A percentile compares a stretch with the other conserved stretches of the same genome.
Conservation (phyloP, 2,329 filamentous ascomycete genomes). For the Cadophora luteo-olivacea region DNA sequence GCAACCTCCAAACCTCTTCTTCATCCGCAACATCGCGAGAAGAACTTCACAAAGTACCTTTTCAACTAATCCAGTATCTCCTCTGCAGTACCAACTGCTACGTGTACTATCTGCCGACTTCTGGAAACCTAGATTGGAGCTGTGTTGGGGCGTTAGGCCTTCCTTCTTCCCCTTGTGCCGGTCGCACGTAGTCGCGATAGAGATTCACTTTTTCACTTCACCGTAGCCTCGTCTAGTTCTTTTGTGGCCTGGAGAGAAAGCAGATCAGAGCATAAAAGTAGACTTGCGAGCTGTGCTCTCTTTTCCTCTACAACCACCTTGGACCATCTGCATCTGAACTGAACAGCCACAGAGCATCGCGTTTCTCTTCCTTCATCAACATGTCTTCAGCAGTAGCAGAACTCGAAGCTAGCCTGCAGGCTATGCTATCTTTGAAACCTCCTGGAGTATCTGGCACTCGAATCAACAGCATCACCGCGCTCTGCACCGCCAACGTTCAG, state of each 20-base stretch:
- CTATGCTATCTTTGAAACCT: constrained; percentile 88
- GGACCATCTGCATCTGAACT: constrained; percentile 28
- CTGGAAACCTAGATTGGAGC: constrained; percentile 23
- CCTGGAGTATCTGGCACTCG: constrained; percentile 94
- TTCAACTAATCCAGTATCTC: constrained; percentile 29
- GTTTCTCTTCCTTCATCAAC: constrained; percentile 42
- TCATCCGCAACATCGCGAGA: constrained; percentile 21
- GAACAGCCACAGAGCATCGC: constrained; percentile 24
- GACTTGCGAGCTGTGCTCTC: constrained; percentile 27
- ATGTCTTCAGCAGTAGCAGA: constrained; percentile 90
- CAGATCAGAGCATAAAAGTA: constrained; percentile 36
- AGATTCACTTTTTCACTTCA: constrained; percentile 31
- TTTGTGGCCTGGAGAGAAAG: constrained; percentile 23
- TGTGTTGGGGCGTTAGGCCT: constrained; percentile 14
- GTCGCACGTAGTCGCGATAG: constrained; percentile 40
- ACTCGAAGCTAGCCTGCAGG: constrained; percentile 87
- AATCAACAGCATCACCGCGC: constrained; percentile 83
- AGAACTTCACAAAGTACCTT: constrained; percentile 15
- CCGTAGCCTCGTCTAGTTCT: constrained; percentile 38
- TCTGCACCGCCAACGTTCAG: constrained; percentile 91
- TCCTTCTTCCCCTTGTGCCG: constrained; percentile 22
- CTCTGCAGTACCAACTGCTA: constrained; percentile 27
- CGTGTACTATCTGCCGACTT: constrained; percentile 21
- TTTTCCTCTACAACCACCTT: constrained; percentile 24
- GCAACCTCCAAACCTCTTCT: constrained; percentile 12